These are phyloP conservation scores for Colletotrichum sp. DNA, from an alignment of 2,329 filamentous ascomycete genomes.

Conservation along the genomic window DNA sequence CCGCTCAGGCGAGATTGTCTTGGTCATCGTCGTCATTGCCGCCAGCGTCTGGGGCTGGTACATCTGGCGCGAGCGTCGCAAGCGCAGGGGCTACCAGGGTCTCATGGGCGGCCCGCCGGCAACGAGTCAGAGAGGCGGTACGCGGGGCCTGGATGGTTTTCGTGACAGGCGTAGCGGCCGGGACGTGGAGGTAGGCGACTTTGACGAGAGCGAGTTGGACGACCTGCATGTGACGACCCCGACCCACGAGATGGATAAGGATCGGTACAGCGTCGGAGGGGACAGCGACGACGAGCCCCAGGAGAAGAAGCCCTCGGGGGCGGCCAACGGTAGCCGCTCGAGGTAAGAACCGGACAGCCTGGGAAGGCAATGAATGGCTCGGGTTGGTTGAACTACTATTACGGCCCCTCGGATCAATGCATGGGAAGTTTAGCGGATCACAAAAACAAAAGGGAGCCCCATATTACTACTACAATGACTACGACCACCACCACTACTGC, in stretches of 20 bases:
- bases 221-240: slow-evolving; percentile 61
- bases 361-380: neutral
- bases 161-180: slow-evolving; percentile 49
- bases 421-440: slow-evolving; percentile 3
- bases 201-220: slow-evolving; percentile 70
- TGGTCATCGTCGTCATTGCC: slow-evolving; percentile 80
- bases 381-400: neutral
- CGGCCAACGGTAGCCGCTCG: slow-evolving; percentile 19
- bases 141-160: slow-evolving; percentile 47
- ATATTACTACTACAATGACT: neutral
- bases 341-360: neutral
- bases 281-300: slow-evolving; percentile 59
- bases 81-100: slow-evolving; percentile 59
- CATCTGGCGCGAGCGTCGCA: slow-evolving; percentile 67
- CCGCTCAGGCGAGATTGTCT: slow-evolving; percentile 83
- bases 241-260: slow-evolving; percentile 41
- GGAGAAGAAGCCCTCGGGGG: slow-evolving; percentile 21
- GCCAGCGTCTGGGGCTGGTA: slow-evolving; percentile 78
- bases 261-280: slow-evolving; percentile 62
- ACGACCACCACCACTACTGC: neutral
- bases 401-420: slow-evolving; percentile 5
- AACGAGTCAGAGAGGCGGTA: slow-evolving; percentile 33
- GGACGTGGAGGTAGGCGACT: slow-evolving; percentile 68
- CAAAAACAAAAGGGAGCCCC: neutral
- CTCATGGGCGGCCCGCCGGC: slow-evolving; percentile 43